Base-by-base conservation (phyloP, 176 grass and related monocot species). In the Ananas comosus region DNA sequence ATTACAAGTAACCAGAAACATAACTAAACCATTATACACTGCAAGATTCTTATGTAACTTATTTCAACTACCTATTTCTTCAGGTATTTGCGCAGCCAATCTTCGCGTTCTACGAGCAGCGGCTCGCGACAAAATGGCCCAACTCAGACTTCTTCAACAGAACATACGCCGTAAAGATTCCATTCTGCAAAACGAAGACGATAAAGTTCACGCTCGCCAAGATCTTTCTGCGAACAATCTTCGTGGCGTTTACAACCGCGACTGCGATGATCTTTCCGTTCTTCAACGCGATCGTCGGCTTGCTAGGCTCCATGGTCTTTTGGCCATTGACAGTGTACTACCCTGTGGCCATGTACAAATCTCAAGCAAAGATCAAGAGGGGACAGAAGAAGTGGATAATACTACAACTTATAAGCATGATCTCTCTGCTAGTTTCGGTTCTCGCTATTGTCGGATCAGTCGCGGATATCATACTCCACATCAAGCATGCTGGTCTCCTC, bases 331-430 rank as follows among this genome's bases (percentile, higher is more conserved):
- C 72, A 61, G 64, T 97, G 78, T 78, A 92, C 67, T 88, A 91
- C 74, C 94, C 94, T 9, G 84, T 86, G n/a, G 75, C 89, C 75
- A 97, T 97, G 93, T 97, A 92, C 82, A 71, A 90, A 24, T 49
- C 49, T 28, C 82, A 89, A 21, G 81, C 52, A 76, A 92, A 87
- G 63, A 83, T 82, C 53, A 18, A 42, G 23, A 63, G 75, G 22
- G 88, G 89, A 86, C 84, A 54, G 17, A 53, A 12, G 65, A 75
- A 49, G 51, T 99, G 94, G 89, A 4, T 90, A 2, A 56, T 79
- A 59, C 21, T 93, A 53, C 70, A 57, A 64, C 50, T 67, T 2
- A 85, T 97, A 74, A 90, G 82, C 56, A 19, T 9, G 53, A 64
- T 12, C 10, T 86, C 89, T 64, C 50, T 97, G 11, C 8, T 86